Evolutionary conservation across 176 grass and related monocot species (phyloP).

Genomic region (Carex cristatella): DNA sequence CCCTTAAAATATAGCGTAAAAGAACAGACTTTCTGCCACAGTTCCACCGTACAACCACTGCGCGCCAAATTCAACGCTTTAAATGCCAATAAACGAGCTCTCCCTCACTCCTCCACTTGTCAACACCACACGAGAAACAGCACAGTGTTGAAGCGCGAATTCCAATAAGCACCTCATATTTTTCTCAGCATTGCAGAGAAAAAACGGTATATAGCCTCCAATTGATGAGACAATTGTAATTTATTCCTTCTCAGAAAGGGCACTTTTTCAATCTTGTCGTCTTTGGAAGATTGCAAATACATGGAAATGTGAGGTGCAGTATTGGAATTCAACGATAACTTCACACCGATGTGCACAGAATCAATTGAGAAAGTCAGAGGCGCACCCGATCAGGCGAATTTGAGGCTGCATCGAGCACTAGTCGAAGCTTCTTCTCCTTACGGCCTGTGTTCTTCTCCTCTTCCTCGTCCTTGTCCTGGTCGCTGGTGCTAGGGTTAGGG

Average conservation of each 20-base stretch:
- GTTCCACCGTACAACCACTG: conserved; percentile 28
- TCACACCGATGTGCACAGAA: neutral
- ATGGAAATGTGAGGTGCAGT: neutral
- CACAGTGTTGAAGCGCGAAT: conserved; percentile 4
- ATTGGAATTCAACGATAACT: neutral
- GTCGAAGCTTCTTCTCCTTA: conserved; percentile 78
- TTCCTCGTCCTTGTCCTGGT: conserved; percentile 37
- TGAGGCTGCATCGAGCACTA: conserved; percentile 43
- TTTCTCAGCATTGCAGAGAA: neutral
- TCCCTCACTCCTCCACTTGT: neutral
- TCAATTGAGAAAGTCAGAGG: neutral
- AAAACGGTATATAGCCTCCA: neutral
- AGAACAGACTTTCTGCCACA: conserved; percentile 1
- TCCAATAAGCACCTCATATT: neutral
- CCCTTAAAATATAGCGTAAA: conserved; percentile 9
- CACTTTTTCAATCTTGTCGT: neutral
- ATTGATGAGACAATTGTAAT: neutral
- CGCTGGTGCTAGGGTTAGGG: conserved; percentile 19
- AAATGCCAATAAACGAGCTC: conserved; percentile 7
- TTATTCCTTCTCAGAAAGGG: neutral
- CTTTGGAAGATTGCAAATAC: neutral
- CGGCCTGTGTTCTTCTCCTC: conserved; percentile 30
- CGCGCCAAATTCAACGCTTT: conserved; percentile 27
- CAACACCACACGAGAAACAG: neutral
- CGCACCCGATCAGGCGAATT: conserved; percentile 26